Evolutionary conservation across 129 eudicot genomes (phyloP).

Genomic region (Arctium minus): DNA sequence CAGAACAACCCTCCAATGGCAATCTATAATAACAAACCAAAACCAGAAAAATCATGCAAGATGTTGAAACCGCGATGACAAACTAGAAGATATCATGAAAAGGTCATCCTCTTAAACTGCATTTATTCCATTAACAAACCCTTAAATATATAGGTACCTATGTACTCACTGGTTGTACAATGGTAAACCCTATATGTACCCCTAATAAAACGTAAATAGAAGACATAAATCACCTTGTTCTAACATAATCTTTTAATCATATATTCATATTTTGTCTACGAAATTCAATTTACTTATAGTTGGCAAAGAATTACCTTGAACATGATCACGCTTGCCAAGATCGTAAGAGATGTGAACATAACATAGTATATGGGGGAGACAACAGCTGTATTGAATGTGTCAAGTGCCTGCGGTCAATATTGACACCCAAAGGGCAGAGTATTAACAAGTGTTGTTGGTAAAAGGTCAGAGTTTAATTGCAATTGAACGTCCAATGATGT

Average conservation of each 20-base stretch:
- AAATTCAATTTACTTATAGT: neutral
- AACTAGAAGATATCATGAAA: neutral
- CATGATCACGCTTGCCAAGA: conserved; percentile 94
- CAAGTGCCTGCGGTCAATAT: conserved; percentile 77
- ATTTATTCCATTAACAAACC: neutral
- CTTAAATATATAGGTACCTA: neutral
- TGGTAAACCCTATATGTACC: neutral
- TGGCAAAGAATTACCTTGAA: conserved; percentile 68
- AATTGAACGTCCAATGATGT: neutral
- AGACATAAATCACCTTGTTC: neutral
- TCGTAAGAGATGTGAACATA: conserved; percentile 87
- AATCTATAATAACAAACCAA: no score
- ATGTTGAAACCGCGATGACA: no score
- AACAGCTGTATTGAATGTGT: conserved; percentile 90
- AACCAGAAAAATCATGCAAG: no score
- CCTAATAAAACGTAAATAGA: neutral
- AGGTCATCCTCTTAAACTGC: neutral
- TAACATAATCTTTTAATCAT: neutral
- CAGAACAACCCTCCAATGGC: no score
- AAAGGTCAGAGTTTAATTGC: neutral
- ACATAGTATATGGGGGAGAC: conserved; percentile 95
- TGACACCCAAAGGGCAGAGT: neutral
- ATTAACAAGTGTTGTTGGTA: neutral
- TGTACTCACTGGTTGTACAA: neutral
- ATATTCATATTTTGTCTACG: neutral